Evolutionary conservation across 768 basidiomycete genomes (phyloP), one percentile per base, ranked within the genome.

Genomic region (Fomitopsis pulvina): DNA sequence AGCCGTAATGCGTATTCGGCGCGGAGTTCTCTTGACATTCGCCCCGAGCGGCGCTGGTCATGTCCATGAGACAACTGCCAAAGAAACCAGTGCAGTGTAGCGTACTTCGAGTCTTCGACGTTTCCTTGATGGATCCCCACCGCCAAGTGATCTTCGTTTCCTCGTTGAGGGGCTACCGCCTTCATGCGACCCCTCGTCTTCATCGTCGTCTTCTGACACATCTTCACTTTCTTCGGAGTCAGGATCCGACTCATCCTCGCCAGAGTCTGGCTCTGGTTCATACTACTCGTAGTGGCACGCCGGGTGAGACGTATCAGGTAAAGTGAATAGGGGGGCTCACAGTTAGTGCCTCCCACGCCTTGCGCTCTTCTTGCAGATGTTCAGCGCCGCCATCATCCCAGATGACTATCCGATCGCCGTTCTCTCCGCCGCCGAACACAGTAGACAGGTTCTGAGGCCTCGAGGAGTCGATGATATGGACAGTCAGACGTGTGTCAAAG

Each of bases 381-480:
- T 83, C 82, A 2, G 82, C 85, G 16, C 80, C 83, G 3, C 91
- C 92, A 59, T 95, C 93, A 55, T 93, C 92, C 96, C 96, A 99
- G 0, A 98, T 76, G 26, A 95, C 71, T 18, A 97, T 81, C 45
- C 85, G 73, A 54, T 87, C 81, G 11, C 76, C 78, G 45, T 78
- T 78, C 57, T 80, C 75, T 22, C 82, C 82, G 38, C 72, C 75
- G 43, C 78, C 80, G 65, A 95, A 98, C 20, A 97, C 69, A 70
- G 85, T 96, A 38, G 82, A 75, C 60, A 98, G 72, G 66, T 93
- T 92, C 61, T 88, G 81, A 16, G 96, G 96, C 45, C 96, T 79
- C 18, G 84, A 80, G 2, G 95, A 92, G 68, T 99, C 96, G 68
- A 99, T 89, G 59, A 98, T 83, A 70, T 99, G 96, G 37, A 97